Evolutionary conservation across 176 grass and related monocot species (phyloP).

Genomic region (Urochloa ruziziensis): DNA sequence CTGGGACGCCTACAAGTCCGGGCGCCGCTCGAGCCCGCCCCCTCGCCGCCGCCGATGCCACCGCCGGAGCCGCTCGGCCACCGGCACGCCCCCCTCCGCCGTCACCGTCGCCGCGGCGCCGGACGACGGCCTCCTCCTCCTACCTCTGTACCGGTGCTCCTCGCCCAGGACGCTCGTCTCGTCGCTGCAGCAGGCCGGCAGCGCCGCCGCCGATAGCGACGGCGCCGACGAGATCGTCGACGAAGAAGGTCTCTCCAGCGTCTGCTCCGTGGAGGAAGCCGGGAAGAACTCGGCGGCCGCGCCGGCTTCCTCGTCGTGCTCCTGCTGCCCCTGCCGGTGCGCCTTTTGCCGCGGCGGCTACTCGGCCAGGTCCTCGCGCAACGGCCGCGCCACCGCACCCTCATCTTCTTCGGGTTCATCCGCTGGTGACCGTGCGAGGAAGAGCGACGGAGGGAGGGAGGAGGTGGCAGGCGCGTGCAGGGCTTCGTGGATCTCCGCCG

Average conservation of each 20-base stretch:
- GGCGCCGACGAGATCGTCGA: not conserved
- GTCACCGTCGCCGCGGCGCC: not conserved
- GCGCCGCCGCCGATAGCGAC: not conserved
- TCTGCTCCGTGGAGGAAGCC: not conserved
- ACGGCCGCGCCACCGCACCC: not conserved
- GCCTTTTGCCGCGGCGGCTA: not conserved
- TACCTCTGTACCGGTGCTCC: not conserved
- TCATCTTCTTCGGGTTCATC: not conserved
- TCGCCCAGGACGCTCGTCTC: constrained; percentile 26
- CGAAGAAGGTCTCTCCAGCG: not conserved
- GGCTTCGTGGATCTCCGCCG: not conserved
- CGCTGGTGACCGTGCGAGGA: not conserved
- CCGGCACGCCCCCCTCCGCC: constrained; percentile 9
- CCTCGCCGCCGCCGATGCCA: not conserved
- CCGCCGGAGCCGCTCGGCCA: constrained; percentile 20
- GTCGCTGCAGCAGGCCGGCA: not conserved
- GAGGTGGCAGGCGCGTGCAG: not conserved
- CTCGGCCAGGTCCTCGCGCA: not conserved
- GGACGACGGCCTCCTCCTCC: not conserved
- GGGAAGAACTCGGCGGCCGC: not conserved
- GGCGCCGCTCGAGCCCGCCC: not conserved
- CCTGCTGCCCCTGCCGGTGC: not conserved
- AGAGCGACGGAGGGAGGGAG: not conserved
- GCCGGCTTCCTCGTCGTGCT: not conserved
- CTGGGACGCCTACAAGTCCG: constrained; percentile 32